Evolutionary conservation across 805 yeast species (phyloP).

Genomic region (Sugiyamaella boreocaroliniensis): DNA sequence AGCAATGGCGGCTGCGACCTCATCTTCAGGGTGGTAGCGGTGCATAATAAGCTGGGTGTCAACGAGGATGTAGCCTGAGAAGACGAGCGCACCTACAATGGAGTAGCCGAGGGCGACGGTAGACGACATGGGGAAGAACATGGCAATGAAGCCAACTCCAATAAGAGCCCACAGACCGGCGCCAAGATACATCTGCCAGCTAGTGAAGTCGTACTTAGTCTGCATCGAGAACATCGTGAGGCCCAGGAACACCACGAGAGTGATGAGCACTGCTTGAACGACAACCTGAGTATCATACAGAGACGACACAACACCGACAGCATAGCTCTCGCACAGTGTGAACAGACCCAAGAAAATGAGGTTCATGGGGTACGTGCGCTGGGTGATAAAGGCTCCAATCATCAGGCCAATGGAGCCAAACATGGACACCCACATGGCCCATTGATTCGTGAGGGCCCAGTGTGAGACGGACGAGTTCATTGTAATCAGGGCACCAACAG

Average conservation of each 20-base stretch:
- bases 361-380: conserved; percentile 64
- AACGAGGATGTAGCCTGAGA: conserved; percentile 62
- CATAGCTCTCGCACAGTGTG: conserved; percentile 68
- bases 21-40: conserved; percentile 74
- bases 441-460: conserved; percentile 53
- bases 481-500: conserved; percentile 47
- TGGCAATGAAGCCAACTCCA: conserved; percentile 61
- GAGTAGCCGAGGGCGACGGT: conserved; percentile 61
- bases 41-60: conserved; percentile 80
- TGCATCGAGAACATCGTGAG: conserved; percentile 72
- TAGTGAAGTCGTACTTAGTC: conserved; percentile 64
- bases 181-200: conserved; percentile 55
- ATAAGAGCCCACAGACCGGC: conserved; percentile 60
- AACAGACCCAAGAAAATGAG: conserved; percentile 54
- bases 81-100: conserved; percentile 65
- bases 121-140: conserved; percentile 58
- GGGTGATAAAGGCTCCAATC: conserved; percentile 55
- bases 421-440: conserved; percentile 52
- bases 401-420: conserved; percentile 58
- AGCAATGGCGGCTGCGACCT: conserved; percentile 69
- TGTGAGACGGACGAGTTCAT: conserved; percentile 38
- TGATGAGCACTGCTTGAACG: conserved; percentile 62
- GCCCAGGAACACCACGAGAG: conserved; percentile 66
- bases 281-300: conserved; percentile 57
- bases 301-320: conserved; percentile 61